Percentiles rank a stretch among this genome's conserved stretches.
These are phyloP conservation scores for Elaeis oleifera DNA, from an alignment of 202 grass and related monocot species.

Conservation along the genomic window DNA sequence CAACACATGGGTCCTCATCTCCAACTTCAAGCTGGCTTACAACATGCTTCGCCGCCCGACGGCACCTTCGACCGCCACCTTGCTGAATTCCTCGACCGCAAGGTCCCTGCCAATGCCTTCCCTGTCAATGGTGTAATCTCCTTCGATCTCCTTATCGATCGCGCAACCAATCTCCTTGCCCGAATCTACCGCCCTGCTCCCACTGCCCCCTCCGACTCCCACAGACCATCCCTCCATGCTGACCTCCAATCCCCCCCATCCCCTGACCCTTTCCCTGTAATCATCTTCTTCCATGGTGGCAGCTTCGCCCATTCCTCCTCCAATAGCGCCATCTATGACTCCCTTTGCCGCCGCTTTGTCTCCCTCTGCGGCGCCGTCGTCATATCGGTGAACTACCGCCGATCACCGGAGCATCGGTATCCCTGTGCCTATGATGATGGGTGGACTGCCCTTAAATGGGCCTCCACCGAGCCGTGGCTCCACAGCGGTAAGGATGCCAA, in stretches of 20 bases:
- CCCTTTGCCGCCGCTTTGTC: conserved; percentile 76
- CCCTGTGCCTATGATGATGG: conserved; percentile 94
- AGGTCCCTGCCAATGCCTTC: conserved; percentile 51
- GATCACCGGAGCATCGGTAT: conserved; percentile 81
- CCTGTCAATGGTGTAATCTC: conserved; percentile 66
- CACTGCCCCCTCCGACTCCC: background rate
- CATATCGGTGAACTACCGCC: conserved; percentile 92
- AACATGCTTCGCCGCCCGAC: conserved; percentile 82
- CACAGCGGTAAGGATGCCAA: conserved; percentile 44
- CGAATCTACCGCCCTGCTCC: conserved; percentile 67
- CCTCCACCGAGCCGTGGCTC: conserved; percentile 55
- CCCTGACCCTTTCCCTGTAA: conserved; percentile 72
- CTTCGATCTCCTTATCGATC: conserved; percentile 78
- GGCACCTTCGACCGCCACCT: conserved; percentile 92
- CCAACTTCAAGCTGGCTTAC: conserved; percentile 97
- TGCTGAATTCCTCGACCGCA: conserved; percentile 68
- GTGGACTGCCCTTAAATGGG: conserved; percentile 83
- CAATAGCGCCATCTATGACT: conserved; percentile 75
- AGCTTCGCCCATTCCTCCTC: conserved; percentile 89
- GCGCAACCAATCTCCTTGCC: conserved; percentile 52
- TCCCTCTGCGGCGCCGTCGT: conserved; percentile 68
- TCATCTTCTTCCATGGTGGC: conserved; percentile 97
- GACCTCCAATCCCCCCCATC: conserved; percentile 50
- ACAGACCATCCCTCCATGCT: conserved; percentile 34
- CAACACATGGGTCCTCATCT: conserved; percentile 89